Evolutionary conservation across 495 filamentous ascomycete species (phyloP), one percentile per base, ranked within the genome.

Genomic region (Diplogelasinospora grovesii): DNA sequence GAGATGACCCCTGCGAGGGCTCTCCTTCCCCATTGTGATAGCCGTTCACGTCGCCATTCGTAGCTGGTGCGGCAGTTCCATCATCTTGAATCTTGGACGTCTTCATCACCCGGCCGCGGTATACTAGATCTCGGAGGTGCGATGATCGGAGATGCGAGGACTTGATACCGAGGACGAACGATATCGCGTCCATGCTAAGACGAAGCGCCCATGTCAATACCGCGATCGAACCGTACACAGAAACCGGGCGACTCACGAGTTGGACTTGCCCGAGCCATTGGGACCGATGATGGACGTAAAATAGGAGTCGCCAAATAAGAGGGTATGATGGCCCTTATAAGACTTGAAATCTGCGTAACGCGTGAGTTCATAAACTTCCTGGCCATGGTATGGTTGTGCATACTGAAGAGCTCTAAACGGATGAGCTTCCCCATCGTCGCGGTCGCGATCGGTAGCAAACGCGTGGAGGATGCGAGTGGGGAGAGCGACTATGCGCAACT

Each of bases 201-300:
- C 15, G 26, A 31, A 35, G 42, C 31, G 42, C 30, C 31, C 32
- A 4, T 25, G 34, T 46, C 14, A 50, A 30, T 13, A 27, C 7
- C 1, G 15, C 10, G 19, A 11, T 11, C 4, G n/a, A n/a, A 22
- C 8, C 5, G 7, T 14, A n/a, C 26, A 8, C 37, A 30, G 19
- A 9, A 32, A 14, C 16, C n/a, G 40, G 26, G 39, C 20, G 39
- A 74, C 83, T 59, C 64, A 95, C 89, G 90, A 96, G 60, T 99
- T 99, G n/a, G 93, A 97, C 66, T 99, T 99, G 22, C 92, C 92
- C 33, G 93, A 97, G 65, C 92, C 92, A 85, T 99, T 99, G 52
- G 92, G 92, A 13, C 92, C 92, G 55, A 99, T 95, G 56, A 99
- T 95, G 20, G 92, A 99, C 29, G 92, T 99, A 61, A 99, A 99